phyloP scores from a whole-genome alignment of 2,329 filamentous ascomycete genomes.

The Onygenales sp. region DNA sequence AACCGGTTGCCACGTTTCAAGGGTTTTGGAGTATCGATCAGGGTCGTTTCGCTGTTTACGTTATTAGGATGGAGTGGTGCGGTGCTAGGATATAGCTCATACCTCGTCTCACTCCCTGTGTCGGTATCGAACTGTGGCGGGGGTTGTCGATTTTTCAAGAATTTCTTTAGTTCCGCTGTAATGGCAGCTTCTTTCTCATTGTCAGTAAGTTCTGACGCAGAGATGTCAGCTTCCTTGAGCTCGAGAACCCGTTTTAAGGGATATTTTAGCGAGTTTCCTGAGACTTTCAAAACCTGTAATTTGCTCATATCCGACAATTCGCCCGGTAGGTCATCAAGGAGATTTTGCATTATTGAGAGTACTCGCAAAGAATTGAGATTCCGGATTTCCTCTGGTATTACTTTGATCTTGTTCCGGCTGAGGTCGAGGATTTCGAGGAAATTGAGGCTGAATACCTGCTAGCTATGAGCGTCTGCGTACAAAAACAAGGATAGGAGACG shows the following conservation, averaged over 20 bases:
- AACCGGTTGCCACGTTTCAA: conserved; percentile 50
- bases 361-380: conserved; percentile 81
- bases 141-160: conserved; percentile 40
- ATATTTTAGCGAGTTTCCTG: conserved; percentile 76
- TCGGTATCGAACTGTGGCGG: conserved; percentile 34
- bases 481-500: conserved; percentile 20
- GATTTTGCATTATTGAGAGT: conserved; percentile 76
- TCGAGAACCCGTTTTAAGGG: conserved; percentile 63
- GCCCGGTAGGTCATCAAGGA: conserved; percentile 72
- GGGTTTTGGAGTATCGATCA: conserved; percentile 67
- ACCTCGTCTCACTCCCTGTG: conserved; percentile 37
- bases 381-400: conserved; percentile 68
- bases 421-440: conserved; percentile 89
- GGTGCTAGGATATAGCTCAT: conserved; percentile 1
- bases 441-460: conserved; percentile 71
- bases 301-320: conserved; percentile 85
- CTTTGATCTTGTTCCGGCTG: conserved; percentile 73
- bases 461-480: conserved; percentile 16
- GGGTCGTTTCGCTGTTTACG: conserved; percentile 53
- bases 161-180: conserved; percentile 52
- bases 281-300: conserved; percentile 78
- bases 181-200: conserved; percentile 52
- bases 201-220: conserved; percentile 43
- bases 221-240: conserved; percentile 56
- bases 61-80: not conserved